Evolutionary conservation across 1,284 basidiomycete genomes (phyloP).

Genomic region (Caloboletus firmus): DNA sequence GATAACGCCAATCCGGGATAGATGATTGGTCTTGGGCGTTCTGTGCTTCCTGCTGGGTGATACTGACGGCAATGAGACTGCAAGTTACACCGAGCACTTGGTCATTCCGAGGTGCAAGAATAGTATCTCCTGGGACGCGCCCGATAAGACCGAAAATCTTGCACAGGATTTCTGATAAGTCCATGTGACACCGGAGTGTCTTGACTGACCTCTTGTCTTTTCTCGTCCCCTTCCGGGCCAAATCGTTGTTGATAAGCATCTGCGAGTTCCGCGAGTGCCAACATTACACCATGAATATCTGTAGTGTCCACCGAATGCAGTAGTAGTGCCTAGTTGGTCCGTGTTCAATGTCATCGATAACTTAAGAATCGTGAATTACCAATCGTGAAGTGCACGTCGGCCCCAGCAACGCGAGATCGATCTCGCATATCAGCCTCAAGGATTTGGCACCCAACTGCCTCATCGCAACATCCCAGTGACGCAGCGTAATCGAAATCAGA

Average conservation of each 20-base stretch:
- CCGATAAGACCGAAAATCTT: slow-evolving; percentile 62
- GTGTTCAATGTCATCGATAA: slow-evolving; percentile 11
- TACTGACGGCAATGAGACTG: slow-evolving; percentile 63
- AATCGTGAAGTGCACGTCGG: slow-evolving; percentile 49
- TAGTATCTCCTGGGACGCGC: slow-evolving; percentile 51
- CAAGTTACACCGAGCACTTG: slow-evolving; percentile 77
- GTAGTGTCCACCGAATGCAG: slow-evolving; percentile 66
- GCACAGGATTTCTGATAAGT: not conserved
- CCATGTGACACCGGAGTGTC: not conserved
- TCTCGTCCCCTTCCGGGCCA: slow-evolving; percentile 32
- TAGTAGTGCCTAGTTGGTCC: slow-evolving; percentile 48
- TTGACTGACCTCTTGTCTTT: slow-evolving; percentile 40
- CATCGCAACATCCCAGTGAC: slow-evolving; percentile 90
- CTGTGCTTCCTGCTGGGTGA: slow-evolving; percentile 58
- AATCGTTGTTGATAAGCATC: slow-evolving; percentile 44
- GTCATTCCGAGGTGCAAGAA: slow-evolving; percentile 74
- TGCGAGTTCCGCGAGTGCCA: slow-evolving; percentile 73
- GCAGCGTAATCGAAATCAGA: slow-evolving; percentile 70
- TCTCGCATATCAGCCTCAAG: slow-evolving; percentile 64
- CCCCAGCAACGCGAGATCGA: slow-evolving; percentile 57
- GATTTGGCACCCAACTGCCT: slow-evolving; percentile 80
- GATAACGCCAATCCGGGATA: slow-evolving; percentile 61
- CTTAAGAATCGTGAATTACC: slow-evolving; percentile 39
- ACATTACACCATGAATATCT: slow-evolving; percentile 82
- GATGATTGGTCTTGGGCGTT: slow-evolving; percentile 38